Percentiles rank a stretch among this genome's conserved stretches.
phyloP scores from a whole-genome alignment of 441 rosid species.

The Bruguiera hainesii region DNA sequence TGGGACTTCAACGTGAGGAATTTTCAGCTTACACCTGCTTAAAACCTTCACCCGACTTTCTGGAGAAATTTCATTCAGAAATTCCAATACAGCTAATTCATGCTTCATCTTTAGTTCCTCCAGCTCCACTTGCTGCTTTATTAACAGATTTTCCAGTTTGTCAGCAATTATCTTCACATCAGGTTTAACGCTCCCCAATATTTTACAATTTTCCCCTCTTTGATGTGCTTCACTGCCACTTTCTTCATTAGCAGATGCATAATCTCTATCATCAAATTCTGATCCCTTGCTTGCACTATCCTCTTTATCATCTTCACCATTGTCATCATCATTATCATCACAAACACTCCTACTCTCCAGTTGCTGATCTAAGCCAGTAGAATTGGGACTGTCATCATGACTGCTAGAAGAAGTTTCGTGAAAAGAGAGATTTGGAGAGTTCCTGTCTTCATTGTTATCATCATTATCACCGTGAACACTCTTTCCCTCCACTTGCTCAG shows the following conservation, averaged over 20 bases:
- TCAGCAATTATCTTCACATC: conserved; percentile 34
- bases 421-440: conserved; percentile 34
- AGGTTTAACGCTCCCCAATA: conserved; percentile 14
- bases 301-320: conserved; percentile 12
- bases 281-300: conserved; percentile 3
- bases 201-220: conserved; percentile 12
- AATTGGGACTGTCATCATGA: conserved; percentile 23
- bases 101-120: conserved; percentile 63
- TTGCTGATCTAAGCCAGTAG: conserved; percentile 15
- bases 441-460: conserved; percentile 19
- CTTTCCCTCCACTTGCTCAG: conserved; percentile 15
- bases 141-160: conserved; percentile 56
- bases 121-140: conserved; percentile 60
- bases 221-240: conserved; percentile 4
- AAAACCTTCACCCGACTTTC: conserved; percentile 50
- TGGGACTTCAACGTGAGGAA: conserved; percentile 21
- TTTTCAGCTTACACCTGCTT: conserved; percentile 33
- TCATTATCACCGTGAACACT: background rate
- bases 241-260: conserved; percentile 16
- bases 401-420: conserved; percentile 24
- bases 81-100: conserved; percentile 40
- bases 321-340: conserved; percentile 10
- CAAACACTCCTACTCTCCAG: conserved; percentile 6
- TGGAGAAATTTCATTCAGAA: conserved; percentile 51
- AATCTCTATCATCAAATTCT: conserved; percentile 9